Evolutionary conservation across 2,329 filamentous ascomycete species (phyloP).

Genomic region (Trichoderma citrinoviride): DNA sequence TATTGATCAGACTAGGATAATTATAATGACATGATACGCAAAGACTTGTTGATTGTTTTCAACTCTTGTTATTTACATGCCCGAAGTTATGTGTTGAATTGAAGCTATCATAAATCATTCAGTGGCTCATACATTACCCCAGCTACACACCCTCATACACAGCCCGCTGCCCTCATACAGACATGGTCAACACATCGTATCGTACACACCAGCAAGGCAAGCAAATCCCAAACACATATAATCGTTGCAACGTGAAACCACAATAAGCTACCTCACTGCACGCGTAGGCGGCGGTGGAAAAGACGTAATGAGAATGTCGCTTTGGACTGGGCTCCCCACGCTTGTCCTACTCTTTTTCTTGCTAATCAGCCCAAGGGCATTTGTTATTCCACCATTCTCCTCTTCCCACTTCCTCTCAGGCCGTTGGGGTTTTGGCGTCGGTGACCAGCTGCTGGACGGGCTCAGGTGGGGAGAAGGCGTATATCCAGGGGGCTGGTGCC

Average conservation of each 20-base stretch:
- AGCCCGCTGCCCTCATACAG: not conserved
- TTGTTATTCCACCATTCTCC: not conserved
- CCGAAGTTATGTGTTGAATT: too few species aligned
- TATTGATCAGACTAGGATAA: not conserved
- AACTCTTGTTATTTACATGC: not conserved
- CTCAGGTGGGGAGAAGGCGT: conserved; percentile 25
- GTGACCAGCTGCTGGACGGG: conserved; percentile 18
- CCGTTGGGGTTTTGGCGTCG: not conserved
- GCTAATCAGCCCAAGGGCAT: conserved; percentile 2
- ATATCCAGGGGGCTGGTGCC: conserved; percentile 24
- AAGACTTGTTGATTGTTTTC: not conserved
- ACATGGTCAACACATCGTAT: not conserved
- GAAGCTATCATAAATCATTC: not conserved
- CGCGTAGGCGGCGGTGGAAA: conserved; percentile 42
- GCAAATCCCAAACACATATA: not conserved
- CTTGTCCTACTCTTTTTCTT: conserved; percentile 12
- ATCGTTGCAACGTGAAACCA: not conserved
- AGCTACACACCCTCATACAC: not conserved
- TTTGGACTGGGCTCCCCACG: conserved; percentile 15
- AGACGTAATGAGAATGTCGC: conserved; percentile 30
- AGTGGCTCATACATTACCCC: not conserved
- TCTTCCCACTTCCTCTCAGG: conserved; percentile 12
- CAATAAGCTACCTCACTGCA: not conserved
- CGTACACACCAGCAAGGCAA: not conserved
- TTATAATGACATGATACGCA: not conserved